Percentiles rank a stretch among this genome's conserved stretches.
These are phyloP conservation scores for Aspergillus sergii DNA, from an alignment of 2,329 filamentous ascomycete genomes.

Conservation along the genomic window DNA sequence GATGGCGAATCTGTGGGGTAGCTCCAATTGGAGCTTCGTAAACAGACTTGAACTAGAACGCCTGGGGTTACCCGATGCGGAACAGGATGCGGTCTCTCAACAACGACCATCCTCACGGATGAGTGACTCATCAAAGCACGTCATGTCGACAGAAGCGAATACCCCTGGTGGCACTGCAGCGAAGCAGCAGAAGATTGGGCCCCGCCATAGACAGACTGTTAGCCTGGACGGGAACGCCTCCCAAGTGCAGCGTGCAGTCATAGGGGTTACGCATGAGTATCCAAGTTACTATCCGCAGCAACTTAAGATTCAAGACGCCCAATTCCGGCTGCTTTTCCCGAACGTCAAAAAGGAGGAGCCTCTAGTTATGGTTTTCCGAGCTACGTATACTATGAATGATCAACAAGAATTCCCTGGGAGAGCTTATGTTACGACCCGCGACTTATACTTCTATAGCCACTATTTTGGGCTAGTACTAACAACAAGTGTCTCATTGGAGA, in stretches of 20 bases:
- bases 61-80: slow-evolving; percentile 37
- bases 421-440: slow-evolving; percentile 82
- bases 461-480: slow-evolving; percentile 88
- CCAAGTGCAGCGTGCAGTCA: slow-evolving; percentile 37
- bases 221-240: slow-evolving; percentile 54
- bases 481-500: slow-evolving; percentile 72
- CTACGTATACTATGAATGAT: slow-evolving; percentile 80
- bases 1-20: slow-evolving; percentile 93
- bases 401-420: slow-evolving; percentile 79
- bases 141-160: slow-evolving; percentile 23
- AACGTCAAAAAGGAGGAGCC: slow-evolving; percentile 76
- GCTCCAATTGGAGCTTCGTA: slow-evolving; percentile 74
- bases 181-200: slow-evolving; percentile 29
- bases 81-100: slow-evolving; percentile 20
- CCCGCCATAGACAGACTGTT: slow-evolving; percentile 58
- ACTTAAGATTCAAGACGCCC: slow-evolving; percentile 82
- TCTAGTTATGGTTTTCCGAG: slow-evolving; percentile 87
- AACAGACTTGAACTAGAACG: slow-evolving; percentile 63
- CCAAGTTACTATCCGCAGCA: slow-evolving; percentile 77
- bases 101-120: slow-evolving; percentile 24
- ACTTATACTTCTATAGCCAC: slow-evolving; percentile 96
- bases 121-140: slow-evolving; percentile 30
- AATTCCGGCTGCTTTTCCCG: slow-evolving; percentile 91
- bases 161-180: slow-evolving; percentile 25
- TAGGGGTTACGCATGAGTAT: slow-evolving; percentile 57